phyloP scores from a whole-genome alignment of 2,329 filamentous ascomycete genomes.

The Pseudocercospora fuligena region DNA sequence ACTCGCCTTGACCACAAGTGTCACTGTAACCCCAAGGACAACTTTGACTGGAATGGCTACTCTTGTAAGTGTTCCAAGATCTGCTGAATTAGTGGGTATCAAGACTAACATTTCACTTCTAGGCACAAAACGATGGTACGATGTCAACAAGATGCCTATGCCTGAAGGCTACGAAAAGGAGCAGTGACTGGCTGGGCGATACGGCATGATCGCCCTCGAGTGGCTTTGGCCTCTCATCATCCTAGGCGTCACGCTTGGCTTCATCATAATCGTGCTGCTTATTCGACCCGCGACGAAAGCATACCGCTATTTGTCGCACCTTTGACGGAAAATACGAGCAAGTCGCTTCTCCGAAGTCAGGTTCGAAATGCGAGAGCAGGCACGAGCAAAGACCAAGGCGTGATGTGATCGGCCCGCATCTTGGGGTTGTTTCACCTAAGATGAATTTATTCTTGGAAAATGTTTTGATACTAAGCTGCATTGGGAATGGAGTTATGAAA shows the following conservation, averaged over 20 bases:
- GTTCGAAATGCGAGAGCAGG: not conserved
- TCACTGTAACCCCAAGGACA: constrained; percentile 92
- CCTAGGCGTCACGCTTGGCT: constrained; percentile 15
- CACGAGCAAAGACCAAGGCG: not conserved
- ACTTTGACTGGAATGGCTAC: constrained; percentile 99
- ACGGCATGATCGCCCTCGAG: constrained; percentile 27
- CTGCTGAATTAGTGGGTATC: not conserved
- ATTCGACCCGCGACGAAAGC: constrained; percentile 8
- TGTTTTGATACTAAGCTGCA: not conserved
- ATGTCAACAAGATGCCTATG: constrained; percentile 79
- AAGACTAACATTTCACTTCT: constrained; percentile 10
- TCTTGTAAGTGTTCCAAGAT: constrained; percentile 73
- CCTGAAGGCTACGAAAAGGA: constrained; percentile 78
- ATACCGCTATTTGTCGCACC: not conserved
- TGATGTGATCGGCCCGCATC: not conserved
- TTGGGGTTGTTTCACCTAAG: not conserved
- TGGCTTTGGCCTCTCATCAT: constrained; percentile 28
- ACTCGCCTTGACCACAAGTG: constrained; percentile 83
- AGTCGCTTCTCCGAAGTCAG: constrained; percentile 2
- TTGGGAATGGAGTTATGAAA: constrained; percentile 2
- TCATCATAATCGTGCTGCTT: constrained; percentile 24
- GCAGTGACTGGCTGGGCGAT: constrained; percentile 39
- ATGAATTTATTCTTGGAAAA: not conserved
- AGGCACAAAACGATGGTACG: constrained; percentile 87
- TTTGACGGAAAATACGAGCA: not conserved